phyloP scores from a whole-genome alignment of 768 basidiomycete species.

The Exidia glandulosa region DNA sequence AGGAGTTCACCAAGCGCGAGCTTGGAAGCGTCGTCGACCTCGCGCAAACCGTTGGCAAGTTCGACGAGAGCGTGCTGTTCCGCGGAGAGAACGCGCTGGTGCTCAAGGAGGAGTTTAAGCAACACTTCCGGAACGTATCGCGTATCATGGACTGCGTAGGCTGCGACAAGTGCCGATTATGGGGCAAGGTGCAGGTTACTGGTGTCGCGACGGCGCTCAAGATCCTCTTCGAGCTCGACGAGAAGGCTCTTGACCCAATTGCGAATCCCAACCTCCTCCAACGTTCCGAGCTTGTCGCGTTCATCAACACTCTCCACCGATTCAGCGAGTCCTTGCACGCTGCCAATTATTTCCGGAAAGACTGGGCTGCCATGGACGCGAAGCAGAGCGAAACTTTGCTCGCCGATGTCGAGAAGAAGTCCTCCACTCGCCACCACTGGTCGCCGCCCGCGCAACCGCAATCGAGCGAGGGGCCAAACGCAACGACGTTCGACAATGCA shows the following conservation, averaged over 20 bases:
- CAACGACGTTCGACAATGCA: background rate
- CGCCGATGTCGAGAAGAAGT: slow-evolving; percentile 1
- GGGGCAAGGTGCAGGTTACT: slow-evolving; percentile 95
- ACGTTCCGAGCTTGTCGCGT: slow-evolving; percentile 87
- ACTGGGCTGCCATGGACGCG: slow-evolving; percentile 52
- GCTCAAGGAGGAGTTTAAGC: slow-evolving; percentile 91
- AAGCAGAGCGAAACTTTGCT: background rate
- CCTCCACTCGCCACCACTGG: background rate
- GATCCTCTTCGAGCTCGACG: slow-evolving; percentile 89
- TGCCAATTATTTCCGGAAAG: slow-evolving; percentile 71
- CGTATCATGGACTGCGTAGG: slow-evolving; percentile 99
- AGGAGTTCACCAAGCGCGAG: slow-evolving; percentile 36
- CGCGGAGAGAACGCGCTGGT: slow-evolving; percentile 88
- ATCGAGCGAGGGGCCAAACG: no score
- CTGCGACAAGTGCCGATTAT: slow-evolving; percentile 94
- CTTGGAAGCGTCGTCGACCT: slow-evolving; percentile 54
- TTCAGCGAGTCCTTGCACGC: slow-evolving; percentile 80
- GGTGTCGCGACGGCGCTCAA: slow-evolving; percentile 93
- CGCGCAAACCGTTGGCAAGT: slow-evolving; percentile 61
- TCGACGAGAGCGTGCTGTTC: slow-evolving; percentile 83
- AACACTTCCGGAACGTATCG: slow-evolving; percentile 92
- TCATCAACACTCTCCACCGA: slow-evolving; percentile 88
- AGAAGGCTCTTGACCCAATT: slow-evolving; percentile 56
- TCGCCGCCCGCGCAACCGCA: background rate
- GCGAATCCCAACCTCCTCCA: slow-evolving; percentile 72